Percentiles rank a stretch among this genome's conserved stretches.
These are phyloP conservation scores for Rhytidiadelphus loreus DNA, from an alignment of 225 moss, liverwort and hornwort genomes.

Conservation along the genomic window DNA sequence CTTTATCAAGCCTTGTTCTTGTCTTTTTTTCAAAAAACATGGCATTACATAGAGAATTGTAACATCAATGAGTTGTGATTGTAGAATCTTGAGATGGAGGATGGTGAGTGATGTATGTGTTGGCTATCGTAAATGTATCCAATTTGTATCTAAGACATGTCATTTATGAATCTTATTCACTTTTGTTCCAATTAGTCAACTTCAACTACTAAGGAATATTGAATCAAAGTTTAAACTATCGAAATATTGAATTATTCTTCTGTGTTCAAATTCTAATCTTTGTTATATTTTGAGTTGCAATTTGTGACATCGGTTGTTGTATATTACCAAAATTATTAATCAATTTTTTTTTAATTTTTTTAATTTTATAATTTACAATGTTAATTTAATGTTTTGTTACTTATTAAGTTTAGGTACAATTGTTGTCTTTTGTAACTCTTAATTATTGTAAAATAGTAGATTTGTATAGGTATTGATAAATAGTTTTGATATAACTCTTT, in stretches of 20 bases:
- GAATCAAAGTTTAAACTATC: background rate
- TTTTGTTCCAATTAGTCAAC: too few relatives aligned
- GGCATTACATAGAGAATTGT: background rate
- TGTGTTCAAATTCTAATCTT: rapidly evolving
- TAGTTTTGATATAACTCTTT: background rate
- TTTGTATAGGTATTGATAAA: background rate
- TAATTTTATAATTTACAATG: background rate
- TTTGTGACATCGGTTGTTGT: too few relatives aligned
- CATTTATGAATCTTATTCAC: too few relatives aligned
- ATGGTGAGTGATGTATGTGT: too few relatives aligned
- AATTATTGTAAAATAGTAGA: background rate
- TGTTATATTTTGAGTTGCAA: too few relatives aligned
- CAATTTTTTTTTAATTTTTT: background rate
- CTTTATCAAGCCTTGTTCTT: background rate
- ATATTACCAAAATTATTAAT: too few relatives aligned
- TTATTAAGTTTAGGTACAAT: background rate
- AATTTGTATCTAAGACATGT: background rate
- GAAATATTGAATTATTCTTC: background rate
- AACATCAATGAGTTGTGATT: background rate
- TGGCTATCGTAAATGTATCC: background rate
- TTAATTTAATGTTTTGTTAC: background rate
- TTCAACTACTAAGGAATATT: too few relatives aligned
- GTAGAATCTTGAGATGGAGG: background rate
- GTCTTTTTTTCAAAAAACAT: background rate
- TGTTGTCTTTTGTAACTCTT: background rate